Conservation (phyloP, 768 basidiomycete species). For the Leccinum aurantiacum region DNA sequence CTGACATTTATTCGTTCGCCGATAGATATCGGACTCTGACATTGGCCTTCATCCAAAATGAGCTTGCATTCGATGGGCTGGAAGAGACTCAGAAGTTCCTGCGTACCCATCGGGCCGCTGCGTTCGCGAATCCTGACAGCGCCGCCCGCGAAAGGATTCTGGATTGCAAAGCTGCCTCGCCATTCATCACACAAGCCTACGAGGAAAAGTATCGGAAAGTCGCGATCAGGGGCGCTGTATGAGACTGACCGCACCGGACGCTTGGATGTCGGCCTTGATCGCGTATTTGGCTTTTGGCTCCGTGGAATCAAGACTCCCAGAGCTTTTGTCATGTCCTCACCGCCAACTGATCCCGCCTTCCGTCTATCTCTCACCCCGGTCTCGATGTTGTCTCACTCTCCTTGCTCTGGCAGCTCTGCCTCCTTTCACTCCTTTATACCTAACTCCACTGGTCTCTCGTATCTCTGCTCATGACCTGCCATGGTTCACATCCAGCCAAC, state of each 20-base stretch:
- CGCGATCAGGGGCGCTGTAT: conserved; percentile 91
- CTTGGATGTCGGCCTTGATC: conserved; percentile 6
- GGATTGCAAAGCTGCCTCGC: conserved; percentile 66
- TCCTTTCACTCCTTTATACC: conserved; percentile 8
- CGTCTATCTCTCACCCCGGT: conserved; percentile 12
- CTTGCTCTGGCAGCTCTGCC: conserved; percentile 10
- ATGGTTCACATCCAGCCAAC: conserved; percentile 2
- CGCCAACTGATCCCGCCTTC: conserved; percentile 10
- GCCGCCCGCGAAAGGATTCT: conserved; percentile 63
- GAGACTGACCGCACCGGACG: conserved; percentile 18
- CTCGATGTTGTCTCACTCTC: conserved; percentile 6
- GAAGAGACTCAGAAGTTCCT: conserved; percentile 70
- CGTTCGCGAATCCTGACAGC: conserved; percentile 62
- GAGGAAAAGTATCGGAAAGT: conserved; percentile 86
- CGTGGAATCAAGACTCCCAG: conserved; percentile 16
- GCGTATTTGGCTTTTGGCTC: conserved; percentile 6
- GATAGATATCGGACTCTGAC: conserved; percentile 80
- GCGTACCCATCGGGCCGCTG: conserved; percentile 60
- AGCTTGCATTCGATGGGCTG: conserved; percentile 79
- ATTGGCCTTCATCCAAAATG: conserved; percentile 72
- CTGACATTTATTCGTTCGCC: neutral
- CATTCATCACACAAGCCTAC: conserved; percentile 59
- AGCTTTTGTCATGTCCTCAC: conserved; percentile 11
- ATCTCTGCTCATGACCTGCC: conserved; percentile 6
- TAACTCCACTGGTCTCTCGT: conserved; percentile 10